Base-by-base conservation (phyloP, 2,329 filamentous ascomycete genomes). In the Xylariaceae sp. region DNA sequence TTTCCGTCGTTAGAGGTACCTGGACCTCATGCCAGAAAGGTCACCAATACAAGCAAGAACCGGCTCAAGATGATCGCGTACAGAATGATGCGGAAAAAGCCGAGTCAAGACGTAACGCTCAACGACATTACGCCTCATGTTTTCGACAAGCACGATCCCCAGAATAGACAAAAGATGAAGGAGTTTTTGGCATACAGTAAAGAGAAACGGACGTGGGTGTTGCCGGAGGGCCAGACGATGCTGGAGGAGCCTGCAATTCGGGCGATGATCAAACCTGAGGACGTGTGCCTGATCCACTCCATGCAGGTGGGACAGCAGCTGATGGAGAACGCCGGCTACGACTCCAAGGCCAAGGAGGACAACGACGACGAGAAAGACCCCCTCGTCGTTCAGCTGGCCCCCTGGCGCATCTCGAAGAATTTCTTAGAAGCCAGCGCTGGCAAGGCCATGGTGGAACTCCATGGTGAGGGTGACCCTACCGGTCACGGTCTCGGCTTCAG, bases 221-320 rank as follows among this genome's bases (percentile, higher is more conserved):
- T 95, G 48, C 79, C 79, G 38, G 71, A 80, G 8, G 79, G 80
- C 17, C 87, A 96, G 52, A 72, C 78, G 1, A 72, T 93, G 17
- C 87, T 90, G 11, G 89, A 95, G 45, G 86, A 91, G 57, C 78
- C 85, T 18, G 79, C 79, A 2, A 84, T 97, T 47, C 84, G 91
- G 31, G 75, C 81, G 18, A 89, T 94, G 83, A 89, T 98, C 52
- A 91, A 90, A 50, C 91, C 93, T 0, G 93, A 98, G 64, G 91
- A 97, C 57, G 87, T 97, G 1, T 97, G 89, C 63, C 67, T 96
- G 34, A 81, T 97, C 22, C 91, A 98, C 60, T 87, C 91, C 0
- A 98, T 97, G 91, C 89, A 97, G 63, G 85, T 96, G 30, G 93
- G 93, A 34, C 83, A 89, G 49, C 89, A 94, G 59, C 86, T 95